Conservation (phyloP, 1,139 yeast genomes). For the Geotrichum aggregatum region DNA sequence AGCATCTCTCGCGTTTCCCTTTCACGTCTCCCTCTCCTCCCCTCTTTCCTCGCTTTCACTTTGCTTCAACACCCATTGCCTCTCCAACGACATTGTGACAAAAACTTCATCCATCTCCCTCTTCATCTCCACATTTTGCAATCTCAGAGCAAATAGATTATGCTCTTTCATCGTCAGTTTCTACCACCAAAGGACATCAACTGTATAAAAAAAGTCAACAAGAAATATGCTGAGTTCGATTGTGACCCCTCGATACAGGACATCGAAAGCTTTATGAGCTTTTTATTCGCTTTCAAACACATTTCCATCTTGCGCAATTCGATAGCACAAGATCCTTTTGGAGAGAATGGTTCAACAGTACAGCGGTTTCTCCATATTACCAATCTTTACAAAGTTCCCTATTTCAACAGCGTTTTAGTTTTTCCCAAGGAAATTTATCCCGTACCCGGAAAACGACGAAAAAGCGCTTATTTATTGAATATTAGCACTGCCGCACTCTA, state of each 20-base stretch:
- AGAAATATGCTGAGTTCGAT: background rate
- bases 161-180: too few relatives aligned
- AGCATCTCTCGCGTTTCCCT: too few relatives aligned
- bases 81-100: too few relatives aligned
- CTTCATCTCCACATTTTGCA: too few relatives aligned
- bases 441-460: background rate
- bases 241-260: constrained; percentile 7
- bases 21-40: too few relatives aligned
- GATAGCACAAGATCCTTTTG: background rate
- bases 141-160: too few relatives aligned
- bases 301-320: background rate
- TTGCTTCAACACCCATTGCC: too few relatives aligned
- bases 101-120: too few relatives aligned
- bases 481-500: constrained; percentile 10
- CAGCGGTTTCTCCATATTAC: constrained; percentile 6
- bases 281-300: background rate
- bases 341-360: constrained; percentile 1
- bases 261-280: constrained; percentile 2
- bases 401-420: background rate
- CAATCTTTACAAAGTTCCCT: constrained; percentile 10
- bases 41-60: too few relatives aligned
- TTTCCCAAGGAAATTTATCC: constrained; percentile 7
- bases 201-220: background rate
- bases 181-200: background rate
- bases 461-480: constrained; percentile 6